Conservation (phyloP, 768 basidiomycete species). For the Leccinum arenicola region DNA sequence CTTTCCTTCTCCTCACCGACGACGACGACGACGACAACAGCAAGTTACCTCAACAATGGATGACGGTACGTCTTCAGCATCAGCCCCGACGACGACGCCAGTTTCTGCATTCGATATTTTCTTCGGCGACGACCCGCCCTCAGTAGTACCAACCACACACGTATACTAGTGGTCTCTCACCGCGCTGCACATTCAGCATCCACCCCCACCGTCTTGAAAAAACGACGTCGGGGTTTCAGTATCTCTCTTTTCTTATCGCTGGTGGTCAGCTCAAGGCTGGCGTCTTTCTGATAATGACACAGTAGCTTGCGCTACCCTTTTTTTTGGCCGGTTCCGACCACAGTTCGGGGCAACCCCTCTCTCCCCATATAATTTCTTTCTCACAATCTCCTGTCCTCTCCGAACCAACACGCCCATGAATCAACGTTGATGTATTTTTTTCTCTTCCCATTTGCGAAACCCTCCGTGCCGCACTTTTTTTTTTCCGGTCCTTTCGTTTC, state of each 20-base stretch:
- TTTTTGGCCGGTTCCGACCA: slow-evolving; percentile 11
- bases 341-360: slow-evolving; percentile 17
- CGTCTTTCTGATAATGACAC: slow-evolving; percentile 17
- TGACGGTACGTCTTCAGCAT: slow-evolving; percentile 84
- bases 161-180: slow-evolving; percentile 29
- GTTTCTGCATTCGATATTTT: slow-evolving; percentile 44
- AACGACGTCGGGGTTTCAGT: slow-evolving; percentile 26
- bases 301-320: slow-evolving; percentile 12
- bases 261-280: slow-evolving; percentile 37
- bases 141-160: slow-evolving; percentile 30
- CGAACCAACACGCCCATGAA: slow-evolving; percentile 32
- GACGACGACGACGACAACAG: slow-evolving; percentile 22
- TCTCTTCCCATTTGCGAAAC: slow-evolving; percentile 32
- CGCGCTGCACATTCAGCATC: slow-evolving; percentile 27
- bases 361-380: slow-evolving; percentile 22
- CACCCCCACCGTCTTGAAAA: slow-evolving; percentile 18
- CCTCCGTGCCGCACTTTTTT: slow-evolving; percentile 6
- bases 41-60: slow-evolving; percentile 42
- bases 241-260: slow-evolving; percentile 14
- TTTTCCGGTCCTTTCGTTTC: slow-evolving; percentile 11
- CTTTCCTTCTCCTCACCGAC: slow-evolving; percentile 1
- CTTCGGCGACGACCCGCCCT: slow-evolving; percentile 35
- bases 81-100: slow-evolving; percentile 63
- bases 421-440: slow-evolving; percentile 42
- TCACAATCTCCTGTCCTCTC: slow-evolving; percentile 18